These are phyloP conservation scores for Chytriomyces sp. DNA, from an alignment of 192 early-diverging fungal species.

Conservation along the genomic window DNA sequence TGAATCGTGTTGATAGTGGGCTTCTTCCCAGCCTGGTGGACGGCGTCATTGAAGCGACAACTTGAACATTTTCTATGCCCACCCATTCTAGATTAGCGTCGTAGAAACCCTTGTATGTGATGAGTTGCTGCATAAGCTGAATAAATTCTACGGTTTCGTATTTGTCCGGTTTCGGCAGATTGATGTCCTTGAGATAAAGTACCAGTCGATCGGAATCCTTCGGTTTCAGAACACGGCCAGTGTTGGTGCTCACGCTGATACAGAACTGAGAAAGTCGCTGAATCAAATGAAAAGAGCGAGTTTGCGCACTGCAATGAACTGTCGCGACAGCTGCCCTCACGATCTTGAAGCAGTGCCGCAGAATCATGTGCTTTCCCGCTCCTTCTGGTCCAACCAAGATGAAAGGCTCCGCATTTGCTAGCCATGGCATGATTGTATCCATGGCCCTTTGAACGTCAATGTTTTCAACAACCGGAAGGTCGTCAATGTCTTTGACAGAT, in stretches of 20 bases:
- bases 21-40: conserved; percentile 56
- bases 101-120: conserved; percentile 65
- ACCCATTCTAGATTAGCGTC: conserved; percentile 62
- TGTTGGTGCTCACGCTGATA: conserved; percentile 48
- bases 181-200: conserved; percentile 68
- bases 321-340: conserved; percentile 49
- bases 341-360: conserved; percentile 57
- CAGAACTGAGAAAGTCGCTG: conserved; percentile 59
- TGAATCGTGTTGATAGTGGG: conserved; percentile 59
- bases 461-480: conserved; percentile 60
- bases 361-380: conserved; percentile 59
- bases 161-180: conserved; percentile 63
- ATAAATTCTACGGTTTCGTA: conserved; percentile 67
- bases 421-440: conserved; percentile 60
- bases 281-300: conserved; percentile 56
- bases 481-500: conserved; percentile 43
- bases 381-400: conserved; percentile 63
- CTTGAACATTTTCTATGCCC: conserved; percentile 61
- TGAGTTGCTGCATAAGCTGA: conserved; percentile 62
- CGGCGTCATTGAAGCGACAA: conserved; percentile 66
- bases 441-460: conserved; percentile 50
- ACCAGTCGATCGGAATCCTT: conserved; percentile 60
- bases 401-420: conserved; percentile 51
- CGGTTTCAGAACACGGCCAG: conserved; percentile 57
- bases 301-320: conserved; percentile 67